Conservation (phyloP, 139 green algal species). For the Desmodesmus armatus region DNA sequence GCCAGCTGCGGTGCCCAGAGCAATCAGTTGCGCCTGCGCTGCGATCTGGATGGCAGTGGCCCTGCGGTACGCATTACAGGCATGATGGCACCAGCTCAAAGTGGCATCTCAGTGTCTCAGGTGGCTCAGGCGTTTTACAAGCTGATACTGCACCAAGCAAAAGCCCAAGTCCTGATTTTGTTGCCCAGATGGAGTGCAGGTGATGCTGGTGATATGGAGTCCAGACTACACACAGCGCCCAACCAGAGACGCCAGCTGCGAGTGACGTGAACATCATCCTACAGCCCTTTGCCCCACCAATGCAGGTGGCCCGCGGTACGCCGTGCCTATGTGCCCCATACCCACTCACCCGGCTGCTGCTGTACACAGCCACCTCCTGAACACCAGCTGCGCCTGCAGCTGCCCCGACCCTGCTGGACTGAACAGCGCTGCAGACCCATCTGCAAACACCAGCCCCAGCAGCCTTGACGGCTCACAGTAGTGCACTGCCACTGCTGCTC, state of each 20-base stretch:
- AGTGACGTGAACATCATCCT: no score
- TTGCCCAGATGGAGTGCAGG: no score
- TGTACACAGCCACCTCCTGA: slow-evolving; percentile 51
- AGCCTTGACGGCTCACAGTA: slow-evolving; percentile 46
- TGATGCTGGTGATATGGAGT: no score
- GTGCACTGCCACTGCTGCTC: slow-evolving; percentile 46
- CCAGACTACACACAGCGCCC: no score
- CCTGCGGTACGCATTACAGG: background rate
- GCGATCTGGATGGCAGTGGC: slow-evolving; percentile 55
- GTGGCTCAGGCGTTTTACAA: no score
- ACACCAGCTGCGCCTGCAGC: slow-evolving; percentile 10
- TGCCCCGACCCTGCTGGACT: background rate
- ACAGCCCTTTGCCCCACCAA: no score
- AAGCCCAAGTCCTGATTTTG: no score
- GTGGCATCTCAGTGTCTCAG: no score
- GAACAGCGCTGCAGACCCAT: slow-evolving; percentile 58
- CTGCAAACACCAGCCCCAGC: slow-evolving; percentile 56
- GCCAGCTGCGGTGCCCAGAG: slow-evolving; percentile 69
- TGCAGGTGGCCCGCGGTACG: no score
- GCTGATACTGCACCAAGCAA: no score
- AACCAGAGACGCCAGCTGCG: no score
- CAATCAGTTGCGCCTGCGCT: slow-evolving; percentile 70
- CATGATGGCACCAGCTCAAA: background rate
- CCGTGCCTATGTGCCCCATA: background rate
- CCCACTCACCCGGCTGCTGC: slow-evolving; percentile 18